Conservation (phyloP, 495 filamentous ascomycete genomes). For the Sphaerosporella brunnea region DNA sequence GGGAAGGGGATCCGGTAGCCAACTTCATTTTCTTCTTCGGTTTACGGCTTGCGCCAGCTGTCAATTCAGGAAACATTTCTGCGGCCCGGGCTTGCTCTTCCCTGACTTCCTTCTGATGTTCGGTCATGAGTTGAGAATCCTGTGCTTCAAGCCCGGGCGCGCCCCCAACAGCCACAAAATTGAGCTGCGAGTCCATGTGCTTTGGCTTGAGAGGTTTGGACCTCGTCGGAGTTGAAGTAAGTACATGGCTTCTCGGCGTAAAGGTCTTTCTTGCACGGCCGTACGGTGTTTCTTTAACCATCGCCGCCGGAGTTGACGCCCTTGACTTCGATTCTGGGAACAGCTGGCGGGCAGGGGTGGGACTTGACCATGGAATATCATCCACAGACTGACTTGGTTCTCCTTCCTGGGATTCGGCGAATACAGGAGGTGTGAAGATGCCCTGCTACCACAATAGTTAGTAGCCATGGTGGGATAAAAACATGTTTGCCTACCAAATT, state of each 20-base stretch:
- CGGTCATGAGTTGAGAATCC: constrained; percentile 53
- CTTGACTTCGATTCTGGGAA: neutral
- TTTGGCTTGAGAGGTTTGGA: constrained; percentile 30
- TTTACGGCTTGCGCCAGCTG: neutral
- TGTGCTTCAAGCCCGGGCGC: constrained; percentile 30
- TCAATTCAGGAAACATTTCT: constrained; percentile 54
- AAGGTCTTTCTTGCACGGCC: neutral
- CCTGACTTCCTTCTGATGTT: constrained; percentile 52
- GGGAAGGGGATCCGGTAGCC: neutral
- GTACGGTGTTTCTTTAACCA: constrained; percentile 16
- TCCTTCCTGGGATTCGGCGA: constrained; percentile 39
- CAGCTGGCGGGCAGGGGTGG: constrained; percentile 11
- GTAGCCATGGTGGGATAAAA: no score
- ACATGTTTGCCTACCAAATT: no score
- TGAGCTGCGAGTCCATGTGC: constrained; percentile 63
- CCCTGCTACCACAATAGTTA: no score
- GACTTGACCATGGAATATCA: constrained; percentile 12
- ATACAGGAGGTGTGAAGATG: constrained; percentile 26
- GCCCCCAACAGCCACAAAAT: constrained; percentile 50
- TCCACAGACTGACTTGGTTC: constrained; percentile 7
- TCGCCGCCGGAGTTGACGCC: neutral
- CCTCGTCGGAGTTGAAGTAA: neutral
- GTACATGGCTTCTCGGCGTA: neutral
- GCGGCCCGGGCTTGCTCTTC: constrained; percentile 45
- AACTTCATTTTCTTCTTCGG: neutral